These are phyloP conservation scores for Acmispon strigosus DNA, from an alignment of 306 rosid species.

Conservation along the genomic window DNA sequence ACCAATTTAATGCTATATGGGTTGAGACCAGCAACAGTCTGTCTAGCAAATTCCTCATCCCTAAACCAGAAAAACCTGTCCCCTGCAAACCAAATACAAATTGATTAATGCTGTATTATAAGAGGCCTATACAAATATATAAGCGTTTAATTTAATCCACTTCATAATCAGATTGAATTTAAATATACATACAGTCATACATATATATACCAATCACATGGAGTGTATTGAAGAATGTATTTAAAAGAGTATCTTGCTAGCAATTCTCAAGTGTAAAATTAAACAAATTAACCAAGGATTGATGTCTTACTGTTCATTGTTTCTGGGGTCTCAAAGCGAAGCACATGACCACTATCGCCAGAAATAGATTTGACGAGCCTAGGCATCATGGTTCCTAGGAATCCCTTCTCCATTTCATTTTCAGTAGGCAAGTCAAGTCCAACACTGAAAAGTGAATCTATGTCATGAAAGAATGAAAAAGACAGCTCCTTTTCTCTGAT, in stretches of 20 bases:
- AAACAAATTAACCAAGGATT: neutral
- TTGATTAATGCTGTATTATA: neutral
- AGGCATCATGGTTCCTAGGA: slow-evolving; percentile 38
- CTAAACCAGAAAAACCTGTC: slow-evolving; percentile 77
- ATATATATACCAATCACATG: too few species aligned
- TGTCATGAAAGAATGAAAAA: slow-evolving; percentile 46
- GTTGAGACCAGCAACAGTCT: slow-evolving; percentile 78
- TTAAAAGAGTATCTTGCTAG: too few species aligned
- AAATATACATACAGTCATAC: neutral
- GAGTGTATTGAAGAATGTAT: too few species aligned
- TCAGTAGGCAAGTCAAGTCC: slow-evolving; percentile 48
- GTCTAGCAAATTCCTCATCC: slow-evolving; percentile 71
- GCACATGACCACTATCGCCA: slow-evolving; percentile 8
- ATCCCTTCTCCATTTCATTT: slow-evolving; percentile 11
- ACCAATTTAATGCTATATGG: slow-evolving; percentile 54
- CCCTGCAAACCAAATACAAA: slow-evolving; percentile 28
- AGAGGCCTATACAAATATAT: neutral
- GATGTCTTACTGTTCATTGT: slow-evolving; percentile 40
- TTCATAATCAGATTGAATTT: neutral
- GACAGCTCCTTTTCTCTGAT: slow-evolving; percentile 26
- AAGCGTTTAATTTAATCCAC: neutral
- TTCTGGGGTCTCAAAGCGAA: slow-evolving; percentile 56
- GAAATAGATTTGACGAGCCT: slow-evolving; percentile 32
- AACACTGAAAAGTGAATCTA: slow-evolving; percentile 42
- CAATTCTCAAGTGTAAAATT: neutral